Conservation (phyloP, 129 eudicot species). For the Lactuca saligna region DNA sequence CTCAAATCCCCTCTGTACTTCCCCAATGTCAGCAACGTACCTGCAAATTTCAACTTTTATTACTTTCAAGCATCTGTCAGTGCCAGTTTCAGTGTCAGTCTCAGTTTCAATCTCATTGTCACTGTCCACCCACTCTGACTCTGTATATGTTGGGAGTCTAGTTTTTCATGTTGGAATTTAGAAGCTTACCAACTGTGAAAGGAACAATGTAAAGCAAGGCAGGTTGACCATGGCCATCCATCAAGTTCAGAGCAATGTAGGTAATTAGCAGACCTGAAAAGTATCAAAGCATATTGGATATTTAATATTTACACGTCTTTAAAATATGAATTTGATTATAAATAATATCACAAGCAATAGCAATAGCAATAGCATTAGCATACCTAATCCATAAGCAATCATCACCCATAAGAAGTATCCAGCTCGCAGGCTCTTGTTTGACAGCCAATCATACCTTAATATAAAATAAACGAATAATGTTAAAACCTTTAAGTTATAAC, state of each 20-base stretch:
- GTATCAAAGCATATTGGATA: too few species aligned
- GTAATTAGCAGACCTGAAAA: conserved; percentile 79
- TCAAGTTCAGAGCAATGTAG: conserved; percentile 87
- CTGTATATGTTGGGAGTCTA: too few species aligned
- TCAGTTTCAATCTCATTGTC: too few species aligned
- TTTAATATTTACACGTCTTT: too few species aligned
- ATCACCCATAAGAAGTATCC: conserved; percentile 94
- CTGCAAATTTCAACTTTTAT: conserved; percentile 35
- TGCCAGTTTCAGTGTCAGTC: neutral
- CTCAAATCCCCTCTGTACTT: conserved; percentile 70
- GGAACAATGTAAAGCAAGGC: conserved; percentile 99
- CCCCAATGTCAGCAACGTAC: conserved; percentile 73
- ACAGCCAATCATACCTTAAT: conserved; percentile 90
- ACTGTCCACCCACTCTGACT: neutral
- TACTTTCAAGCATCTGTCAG: conserved; percentile 10
- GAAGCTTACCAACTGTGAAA: conserved; percentile 65
- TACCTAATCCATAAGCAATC: conserved; percentile 95
- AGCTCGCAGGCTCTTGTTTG: conserved; percentile 60
- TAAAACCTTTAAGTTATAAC: conserved; percentile 8
- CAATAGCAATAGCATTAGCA: neutral
- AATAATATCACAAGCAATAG: too few species aligned
- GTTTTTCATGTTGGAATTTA: neutral
- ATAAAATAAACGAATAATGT: conserved; percentile 13
- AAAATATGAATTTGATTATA: too few species aligned
- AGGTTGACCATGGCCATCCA: conserved; percentile 99